These are phyloP conservation scores for Corchorus olitorius DNA, from an alignment of 345 rosid genomes.

Conservation along the genomic window DNA sequence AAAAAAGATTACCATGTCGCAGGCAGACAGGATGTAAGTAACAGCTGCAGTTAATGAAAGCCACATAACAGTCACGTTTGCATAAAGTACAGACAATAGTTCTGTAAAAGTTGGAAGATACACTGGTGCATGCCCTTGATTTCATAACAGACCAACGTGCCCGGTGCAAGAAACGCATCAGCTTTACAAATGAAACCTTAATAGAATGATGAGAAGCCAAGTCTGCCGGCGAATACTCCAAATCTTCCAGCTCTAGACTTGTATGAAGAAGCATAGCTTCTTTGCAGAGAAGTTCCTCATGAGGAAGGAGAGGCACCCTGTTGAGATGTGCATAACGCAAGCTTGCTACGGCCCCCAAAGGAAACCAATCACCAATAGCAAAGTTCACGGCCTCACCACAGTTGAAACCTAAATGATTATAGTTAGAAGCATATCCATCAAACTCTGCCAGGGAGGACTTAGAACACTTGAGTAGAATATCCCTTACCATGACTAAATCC, in stretches of 20 bases:
- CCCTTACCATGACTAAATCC: slow-evolving; percentile 96
- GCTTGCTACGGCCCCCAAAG: slow-evolving; percentile 91
- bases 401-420: slow-evolving; percentile 73
- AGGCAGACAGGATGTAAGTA: slow-evolving; percentile 71
- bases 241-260: slow-evolving; percentile 56
- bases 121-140: slow-evolving; percentile 59
- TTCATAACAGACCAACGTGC: slow-evolving; percentile 81
- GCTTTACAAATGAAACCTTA: slow-evolving; percentile 73
- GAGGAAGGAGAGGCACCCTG: slow-evolving; percentile 93
- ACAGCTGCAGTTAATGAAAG: slow-evolving; percentile 76
- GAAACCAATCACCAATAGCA: slow-evolving; percentile 98
- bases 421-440: slow-evolving; percentile 19
- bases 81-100: slow-evolving; percentile 85
- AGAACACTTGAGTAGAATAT: background rate
- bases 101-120: slow-evolving; percentile 53
- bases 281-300: slow-evolving; percentile 93
- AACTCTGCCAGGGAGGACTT: background rate
- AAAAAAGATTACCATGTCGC: slow-evolving; percentile 67
- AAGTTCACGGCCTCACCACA: slow-evolving; percentile 99
- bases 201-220: slow-evolving; percentile 54
- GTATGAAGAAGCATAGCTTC: slow-evolving; percentile 84
- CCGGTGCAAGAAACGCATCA: slow-evolving; percentile 77
- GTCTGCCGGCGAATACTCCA: slow-evolving; percentile 54
- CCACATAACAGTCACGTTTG: slow-evolving; percentile 90
- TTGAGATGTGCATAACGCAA: slow-evolving; percentile 88